Conservation (phyloP, 1,284 basidiomycete species). For the Athelia psychrophila region DNA sequence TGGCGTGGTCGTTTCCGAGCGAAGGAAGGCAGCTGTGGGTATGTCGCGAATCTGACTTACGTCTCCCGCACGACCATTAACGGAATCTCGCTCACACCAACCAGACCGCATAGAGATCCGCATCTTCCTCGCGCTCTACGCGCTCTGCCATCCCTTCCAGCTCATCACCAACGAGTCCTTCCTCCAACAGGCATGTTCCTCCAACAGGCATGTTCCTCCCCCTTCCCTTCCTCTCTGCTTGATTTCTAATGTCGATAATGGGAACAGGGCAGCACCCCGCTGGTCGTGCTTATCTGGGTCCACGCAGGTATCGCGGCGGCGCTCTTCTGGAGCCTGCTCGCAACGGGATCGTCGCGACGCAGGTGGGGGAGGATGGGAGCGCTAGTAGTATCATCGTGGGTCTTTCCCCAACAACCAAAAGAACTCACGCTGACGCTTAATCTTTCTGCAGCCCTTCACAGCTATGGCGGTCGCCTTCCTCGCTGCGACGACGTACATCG, state of each 20-base stretch:
- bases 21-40: slow-evolving; percentile 40
- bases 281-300: slow-evolving; percentile 72
- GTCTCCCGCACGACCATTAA: not conserved
- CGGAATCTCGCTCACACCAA: no score
- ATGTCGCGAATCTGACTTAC: not conserved
- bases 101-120: slow-evolving; percentile 74
- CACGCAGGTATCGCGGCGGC: slow-evolving; percentile 69
- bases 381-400: slow-evolving; percentile 64
- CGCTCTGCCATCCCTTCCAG: slow-evolving; percentile 72
- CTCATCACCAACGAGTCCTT: slow-evolving; percentile 76
- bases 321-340: slow-evolving; percentile 76
- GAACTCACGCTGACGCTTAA: not conserved
- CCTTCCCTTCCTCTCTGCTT: no score
- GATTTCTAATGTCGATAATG: no score
- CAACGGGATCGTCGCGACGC: slow-evolving; percentile 80
- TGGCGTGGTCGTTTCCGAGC: slow-evolving; percentile 49
- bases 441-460: slow-evolving; percentile 53
- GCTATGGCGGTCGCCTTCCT: slow-evolving; percentile 64
- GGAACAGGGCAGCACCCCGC: slow-evolving; percentile 58
- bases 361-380: slow-evolving; percentile 83
- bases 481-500: slow-evolving; percentile 70
- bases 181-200: no score
- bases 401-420: no score
- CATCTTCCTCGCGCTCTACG: slow-evolving; percentile 62
- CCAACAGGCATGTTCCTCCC: no score